These are phyloP conservation scores for Metarhizium guizhouense DNA, from an alignment of 2,329 filamentous ascomycete species.

Conservation along the genomic window DNA sequence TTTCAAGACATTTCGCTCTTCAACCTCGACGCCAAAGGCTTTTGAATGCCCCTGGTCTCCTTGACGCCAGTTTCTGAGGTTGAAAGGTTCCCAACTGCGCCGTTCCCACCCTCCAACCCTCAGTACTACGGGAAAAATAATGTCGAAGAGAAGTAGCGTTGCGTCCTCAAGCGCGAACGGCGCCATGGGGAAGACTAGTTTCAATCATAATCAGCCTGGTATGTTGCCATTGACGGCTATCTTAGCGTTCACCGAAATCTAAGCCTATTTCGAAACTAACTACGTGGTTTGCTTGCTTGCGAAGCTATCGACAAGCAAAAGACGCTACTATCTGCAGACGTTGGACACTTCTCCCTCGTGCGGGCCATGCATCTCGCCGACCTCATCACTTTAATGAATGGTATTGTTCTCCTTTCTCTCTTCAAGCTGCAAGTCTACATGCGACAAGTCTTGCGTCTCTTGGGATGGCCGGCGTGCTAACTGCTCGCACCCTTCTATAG, in stretches of 20 bases:
- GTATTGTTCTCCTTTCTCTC: constrained; percentile 29
- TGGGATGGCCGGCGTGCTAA: background rate
- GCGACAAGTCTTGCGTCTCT: background rate
- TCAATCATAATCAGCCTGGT: constrained; percentile 23
- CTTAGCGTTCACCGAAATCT: background rate
- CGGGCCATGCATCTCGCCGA: constrained; percentile 70
- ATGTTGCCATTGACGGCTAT: constrained; percentile 9
- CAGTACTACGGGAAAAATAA: constrained; percentile 32
- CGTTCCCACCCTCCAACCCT: background rate
- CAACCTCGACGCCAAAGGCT: background rate
- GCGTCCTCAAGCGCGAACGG: constrained; percentile 20
- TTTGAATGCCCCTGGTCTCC: background rate
- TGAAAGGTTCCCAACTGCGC: background rate
- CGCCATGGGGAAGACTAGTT: constrained; percentile 18
- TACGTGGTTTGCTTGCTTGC: background rate
- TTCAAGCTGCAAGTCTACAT: background rate
- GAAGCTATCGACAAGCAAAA: constrained; percentile 67
- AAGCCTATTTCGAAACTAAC: background rate
- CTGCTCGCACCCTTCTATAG: constrained; percentile 21
- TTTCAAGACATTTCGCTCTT: background rate
- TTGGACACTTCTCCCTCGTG: constrained; percentile 64
- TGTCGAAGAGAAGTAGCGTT: constrained; percentile 54
- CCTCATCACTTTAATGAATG: constrained; percentile 74
- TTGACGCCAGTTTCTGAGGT: background rate
- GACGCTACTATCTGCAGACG: constrained; percentile 58